Conservation (phyloP, 176 grass and related monocot genomes). For the Triticum turgidum region DNA sequence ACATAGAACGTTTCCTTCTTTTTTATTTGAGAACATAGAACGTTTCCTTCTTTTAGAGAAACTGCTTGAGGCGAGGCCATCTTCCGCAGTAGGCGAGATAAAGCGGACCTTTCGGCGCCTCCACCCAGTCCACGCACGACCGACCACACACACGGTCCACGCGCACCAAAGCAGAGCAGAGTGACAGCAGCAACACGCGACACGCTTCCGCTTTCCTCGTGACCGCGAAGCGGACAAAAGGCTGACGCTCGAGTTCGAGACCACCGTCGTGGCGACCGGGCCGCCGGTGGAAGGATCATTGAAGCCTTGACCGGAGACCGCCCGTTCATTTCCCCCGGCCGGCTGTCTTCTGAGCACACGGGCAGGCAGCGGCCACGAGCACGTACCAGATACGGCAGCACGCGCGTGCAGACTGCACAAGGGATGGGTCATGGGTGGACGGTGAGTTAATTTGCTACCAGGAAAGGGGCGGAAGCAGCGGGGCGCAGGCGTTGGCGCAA, state of each 20-base stretch:
- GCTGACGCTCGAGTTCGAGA: not conserved
- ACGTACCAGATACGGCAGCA: not conserved
- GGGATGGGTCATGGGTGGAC: not conserved
- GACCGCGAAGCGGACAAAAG: not conserved
- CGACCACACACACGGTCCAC: not conserved
- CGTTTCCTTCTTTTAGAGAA: too few relatives aligned
- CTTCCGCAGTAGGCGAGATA: too few relatives aligned
- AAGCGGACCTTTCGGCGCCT: not conserved
- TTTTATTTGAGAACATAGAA: too few relatives aligned
- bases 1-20: too few relatives aligned
- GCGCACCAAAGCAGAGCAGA: not conserved
- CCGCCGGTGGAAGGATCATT: slow-evolving; percentile 15
- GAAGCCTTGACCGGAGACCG: slow-evolving; percentile 1
- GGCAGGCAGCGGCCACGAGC: not conserved
- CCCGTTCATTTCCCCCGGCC: not conserved
- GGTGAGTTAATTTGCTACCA: not conserved
- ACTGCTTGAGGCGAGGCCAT: too few relatives aligned
- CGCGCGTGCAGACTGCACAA: not conserved
- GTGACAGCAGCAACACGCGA: not conserved
- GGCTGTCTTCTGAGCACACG: not conserved
- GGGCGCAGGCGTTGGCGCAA: not conserved
- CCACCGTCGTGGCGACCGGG: slow-evolving; percentile 31
- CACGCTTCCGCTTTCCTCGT: not conserved
- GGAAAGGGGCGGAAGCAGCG: not conserved
- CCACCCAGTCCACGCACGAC: not conserved